These are phyloP conservation scores for Plenodomus lindquistii DNA, from an alignment of 2,329 filamentous ascomycete species.

Conservation along the genomic window DNA sequence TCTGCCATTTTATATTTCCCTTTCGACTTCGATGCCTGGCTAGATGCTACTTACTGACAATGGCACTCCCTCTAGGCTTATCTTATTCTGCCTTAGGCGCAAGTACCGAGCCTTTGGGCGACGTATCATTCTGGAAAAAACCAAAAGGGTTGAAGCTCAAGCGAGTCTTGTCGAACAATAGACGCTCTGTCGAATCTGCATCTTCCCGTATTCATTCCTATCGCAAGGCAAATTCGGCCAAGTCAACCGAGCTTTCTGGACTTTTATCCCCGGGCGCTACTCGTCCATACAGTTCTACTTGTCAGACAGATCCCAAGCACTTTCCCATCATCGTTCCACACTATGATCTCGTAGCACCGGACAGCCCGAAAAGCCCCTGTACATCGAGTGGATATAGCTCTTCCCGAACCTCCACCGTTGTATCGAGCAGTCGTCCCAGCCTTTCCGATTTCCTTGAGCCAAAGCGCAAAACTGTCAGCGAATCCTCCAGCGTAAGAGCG, in stretches of 20 bases:
- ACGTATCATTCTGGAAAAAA: slow-evolving; percentile 40
- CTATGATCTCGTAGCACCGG: slow-evolving; percentile 46
- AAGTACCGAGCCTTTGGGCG: slow-evolving; percentile 39
- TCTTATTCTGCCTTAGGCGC: slow-evolving; percentile 41
- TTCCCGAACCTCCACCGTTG: slow-evolving; percentile 36
- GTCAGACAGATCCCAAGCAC: slow-evolving; percentile 45
- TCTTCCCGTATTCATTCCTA: slow-evolving; percentile 27
- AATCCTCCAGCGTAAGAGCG: slow-evolving; percentile 38
- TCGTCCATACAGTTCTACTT: slow-evolving; percentile 18
- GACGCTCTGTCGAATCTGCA: slow-evolving; percentile 35
- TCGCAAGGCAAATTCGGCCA: slow-evolving; percentile 26
- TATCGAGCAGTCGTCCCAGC: slow-evolving; percentile 35
- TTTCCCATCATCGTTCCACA: slow-evolving; percentile 50
- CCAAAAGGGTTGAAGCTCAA: slow-evolving; percentile 35
- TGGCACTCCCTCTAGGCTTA: slow-evolving; percentile 46
- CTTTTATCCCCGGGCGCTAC: slow-evolving; percentile 22
- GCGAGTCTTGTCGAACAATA: slow-evolving; percentile 31
- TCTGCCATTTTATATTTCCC: slow-evolving; percentile 24
- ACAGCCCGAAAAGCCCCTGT: slow-evolving; percentile 33
- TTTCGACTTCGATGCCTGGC: slow-evolving; percentile 13
- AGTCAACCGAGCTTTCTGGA: slow-evolving; percentile 21
- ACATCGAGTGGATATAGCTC: slow-evolving; percentile 39
- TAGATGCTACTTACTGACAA: slow-evolving; percentile 40
- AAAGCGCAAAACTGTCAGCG: slow-evolving; percentile 33
- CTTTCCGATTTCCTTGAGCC: slow-evolving; percentile 32